Evolutionary conservation across 805 yeast species (phyloP).

Genomic region (Phaffomyces antillensis): DNA sequence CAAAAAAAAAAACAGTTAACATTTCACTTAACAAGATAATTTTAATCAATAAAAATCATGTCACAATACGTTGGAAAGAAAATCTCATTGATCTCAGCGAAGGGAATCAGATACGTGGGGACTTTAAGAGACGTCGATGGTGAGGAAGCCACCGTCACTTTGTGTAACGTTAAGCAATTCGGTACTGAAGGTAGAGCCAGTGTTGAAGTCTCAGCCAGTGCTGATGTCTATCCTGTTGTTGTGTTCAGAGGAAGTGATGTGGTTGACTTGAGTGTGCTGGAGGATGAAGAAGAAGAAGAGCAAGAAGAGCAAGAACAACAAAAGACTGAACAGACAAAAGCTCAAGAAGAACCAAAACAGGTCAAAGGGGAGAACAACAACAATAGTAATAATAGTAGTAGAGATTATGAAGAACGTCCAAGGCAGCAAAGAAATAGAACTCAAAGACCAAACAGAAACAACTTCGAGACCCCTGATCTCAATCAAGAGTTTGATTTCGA

Average conservation of each 20-base stretch:
- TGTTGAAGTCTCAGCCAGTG: conserved; percentile 65
- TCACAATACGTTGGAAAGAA: conserved; percentile 90
- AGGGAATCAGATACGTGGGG: conserved; percentile 82
- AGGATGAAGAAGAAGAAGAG: conserved; percentile 28
- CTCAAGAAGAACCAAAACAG: background rate
- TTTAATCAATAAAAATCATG: conserved; percentile 49
- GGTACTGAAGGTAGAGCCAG: conserved; percentile 92
- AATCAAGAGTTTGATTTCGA: conserved; percentile 69
- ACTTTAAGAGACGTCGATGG: conserved; percentile 82
- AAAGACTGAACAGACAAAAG: conserved; percentile 2
- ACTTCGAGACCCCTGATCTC: conserved; percentile 24
- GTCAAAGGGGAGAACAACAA: no score
- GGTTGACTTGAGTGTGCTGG: conserved; percentile 80
- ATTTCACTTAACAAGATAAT: no score
- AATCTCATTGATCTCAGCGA: conserved; percentile 70
- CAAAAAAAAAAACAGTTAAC: background rate
- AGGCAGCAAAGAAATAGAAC: conserved; percentile 5
- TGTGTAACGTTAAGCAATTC: conserved; percentile 68
- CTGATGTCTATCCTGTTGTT: conserved; percentile 64
- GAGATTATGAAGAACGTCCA: background rate
- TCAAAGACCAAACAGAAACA: background rate
- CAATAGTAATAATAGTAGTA: no score
- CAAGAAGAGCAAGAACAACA: background rate
- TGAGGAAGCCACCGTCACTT: conserved; percentile 82
- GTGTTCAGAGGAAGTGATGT: conserved; percentile 91